These are phyloP conservation scores for Stachybotrys echinatus DNA, from an alignment of 2,329 filamentous ascomycete genomes.

Conservation along the genomic window DNA sequence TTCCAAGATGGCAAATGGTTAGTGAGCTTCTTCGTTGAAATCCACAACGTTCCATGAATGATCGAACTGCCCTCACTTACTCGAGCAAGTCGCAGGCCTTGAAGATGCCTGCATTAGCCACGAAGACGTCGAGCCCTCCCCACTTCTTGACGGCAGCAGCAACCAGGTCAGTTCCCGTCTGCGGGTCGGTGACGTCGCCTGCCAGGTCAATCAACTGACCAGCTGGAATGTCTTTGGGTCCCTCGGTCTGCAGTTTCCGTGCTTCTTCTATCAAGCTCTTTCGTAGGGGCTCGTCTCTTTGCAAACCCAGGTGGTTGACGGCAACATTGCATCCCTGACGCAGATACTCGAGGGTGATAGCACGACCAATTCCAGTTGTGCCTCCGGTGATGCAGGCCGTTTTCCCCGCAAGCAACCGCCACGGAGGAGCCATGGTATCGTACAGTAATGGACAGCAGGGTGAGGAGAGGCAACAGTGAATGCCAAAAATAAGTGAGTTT, in stretches of 20 bases:
- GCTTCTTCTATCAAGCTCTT: conserved; percentile 10
- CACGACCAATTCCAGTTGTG: conserved; percentile 74
- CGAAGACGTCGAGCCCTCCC: conserved; percentile 32
- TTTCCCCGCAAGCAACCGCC: conserved; percentile 51
- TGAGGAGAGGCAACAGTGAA: conserved; percentile 2
- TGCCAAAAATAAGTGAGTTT: too few relatives aligned
- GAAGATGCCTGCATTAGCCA: conserved; percentile 38
- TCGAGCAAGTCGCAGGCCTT: too few relatives aligned
- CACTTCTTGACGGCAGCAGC: conserved; percentile 30
- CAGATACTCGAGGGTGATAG: conserved; percentile 70
- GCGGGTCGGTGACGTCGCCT: conserved; percentile 4
- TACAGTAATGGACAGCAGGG: too few relatives aligned
- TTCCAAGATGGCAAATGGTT: too few relatives aligned
- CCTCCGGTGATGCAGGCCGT: conserved; percentile 76
- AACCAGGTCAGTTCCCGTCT: too few relatives aligned
- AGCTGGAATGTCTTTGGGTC: conserved; percentile 62
- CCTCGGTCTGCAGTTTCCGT: conserved; percentile 6
- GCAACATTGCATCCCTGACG: conserved; percentile 68
- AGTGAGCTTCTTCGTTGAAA: too few relatives aligned
- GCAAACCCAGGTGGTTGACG: conserved; percentile 66
- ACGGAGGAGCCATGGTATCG: background rate
- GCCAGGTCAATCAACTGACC: conserved; percentile 5
- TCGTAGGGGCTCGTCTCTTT: conserved; percentile 37
- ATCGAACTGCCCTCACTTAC: background rate
- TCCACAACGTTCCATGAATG: too few relatives aligned